These are phyloP conservation scores for Murraya paniculata DNA, from an alignment of 345 rosid species.

Conservation along the genomic window DNA sequence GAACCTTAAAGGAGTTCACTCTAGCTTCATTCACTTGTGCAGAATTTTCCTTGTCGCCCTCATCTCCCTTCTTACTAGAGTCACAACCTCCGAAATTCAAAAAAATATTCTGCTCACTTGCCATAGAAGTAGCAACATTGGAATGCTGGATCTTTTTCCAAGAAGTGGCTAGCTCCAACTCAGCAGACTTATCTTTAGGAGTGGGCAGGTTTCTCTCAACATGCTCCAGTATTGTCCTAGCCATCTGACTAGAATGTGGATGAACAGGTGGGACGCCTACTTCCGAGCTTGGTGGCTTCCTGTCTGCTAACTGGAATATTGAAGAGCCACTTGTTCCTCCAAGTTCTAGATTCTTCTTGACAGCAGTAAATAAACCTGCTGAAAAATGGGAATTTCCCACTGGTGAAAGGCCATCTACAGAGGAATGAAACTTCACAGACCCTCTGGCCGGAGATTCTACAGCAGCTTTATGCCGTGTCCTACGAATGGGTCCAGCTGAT, in stretches of 20 bases:
- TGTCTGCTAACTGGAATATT: constrained; percentile 29
- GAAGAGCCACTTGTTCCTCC: constrained; percentile 40
- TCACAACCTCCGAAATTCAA: constrained; percentile 26
- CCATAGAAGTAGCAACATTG: constrained; percentile 21
- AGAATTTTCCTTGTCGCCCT: constrained; percentile 26
- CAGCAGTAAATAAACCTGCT: constrained; percentile 30
- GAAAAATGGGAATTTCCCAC: constrained; percentile 33
- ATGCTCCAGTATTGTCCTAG: constrained; percentile 73
- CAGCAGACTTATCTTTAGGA: constrained; percentile 65
- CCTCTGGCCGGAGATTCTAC: constrained; percentile 33
- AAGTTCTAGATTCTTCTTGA: constrained; percentile 41
- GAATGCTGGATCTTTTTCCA: constrained; percentile 49
- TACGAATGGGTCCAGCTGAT: constrained; percentile 74
- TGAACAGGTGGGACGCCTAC: constrained; percentile 53
- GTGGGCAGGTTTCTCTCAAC: constrained; percentile 66
- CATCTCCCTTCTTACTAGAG: constrained; percentile 26
- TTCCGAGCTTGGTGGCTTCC: constrained; percentile 39
- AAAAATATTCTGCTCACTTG: constrained; percentile 27
- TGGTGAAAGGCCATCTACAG: constrained; percentile 30
- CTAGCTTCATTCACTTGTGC: constrained; percentile 32
- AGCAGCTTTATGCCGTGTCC: constrained; percentile 38
- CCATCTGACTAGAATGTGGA: constrained; percentile 72
- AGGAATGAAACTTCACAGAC: constrained; percentile 40
- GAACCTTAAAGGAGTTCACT: constrained; percentile 31
- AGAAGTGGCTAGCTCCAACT: constrained; percentile 65